Base-by-base conservation (phyloP, 371 early-diverging fungal species). In the Syncephalastrum sp. region DNA sequence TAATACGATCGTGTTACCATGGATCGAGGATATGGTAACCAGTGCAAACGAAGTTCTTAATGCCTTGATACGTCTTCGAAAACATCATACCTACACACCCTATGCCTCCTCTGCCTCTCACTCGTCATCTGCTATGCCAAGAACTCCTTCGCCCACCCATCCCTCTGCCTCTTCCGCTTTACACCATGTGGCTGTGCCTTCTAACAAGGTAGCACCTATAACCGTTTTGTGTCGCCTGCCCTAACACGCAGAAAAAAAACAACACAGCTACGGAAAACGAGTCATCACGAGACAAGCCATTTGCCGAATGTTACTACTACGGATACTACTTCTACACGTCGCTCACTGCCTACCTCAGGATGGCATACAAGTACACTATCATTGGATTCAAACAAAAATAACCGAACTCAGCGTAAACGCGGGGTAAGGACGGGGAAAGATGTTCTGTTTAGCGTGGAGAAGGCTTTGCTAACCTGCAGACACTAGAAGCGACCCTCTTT, bases 1-100 rank as follows among this genome's bases (percentile, higher is more conserved):
- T 38, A 55, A 59, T 54, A 44, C 46, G 52, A 53, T 27, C 25
- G 51, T 51, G 4, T 43, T 53, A 19, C 77, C 77, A 27, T 73
- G 74, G 74, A 41, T 77, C 45, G 74, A 77, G 46, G 74, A 77
- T 19, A 73, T 77, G 77, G 71, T 77, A 50, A 55, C 59, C 5
- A 67, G 65, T 54, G 71, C 77, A 2, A 77, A 77, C 41, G 65
- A 77, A 45, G 64, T 77, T 3, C 54, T 77, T 1, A 73, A 77
- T 65, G 74, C 74, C 19, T 57, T 77, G 25, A 56, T 73, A 48
- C 62, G 74, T 24, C 53, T 77, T n/a, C 62, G 74, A 23, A 77
- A 77, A 49, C 70, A 77, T 42, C 77, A 77, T 53, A 46, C 12
- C 25, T 24, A 21, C 24, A n/a, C 8, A 6, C 14, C 17, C 5